Conservation (phyloP, 176 grass and related monocot genomes). For the Eragrostis nindensis region DNA sequence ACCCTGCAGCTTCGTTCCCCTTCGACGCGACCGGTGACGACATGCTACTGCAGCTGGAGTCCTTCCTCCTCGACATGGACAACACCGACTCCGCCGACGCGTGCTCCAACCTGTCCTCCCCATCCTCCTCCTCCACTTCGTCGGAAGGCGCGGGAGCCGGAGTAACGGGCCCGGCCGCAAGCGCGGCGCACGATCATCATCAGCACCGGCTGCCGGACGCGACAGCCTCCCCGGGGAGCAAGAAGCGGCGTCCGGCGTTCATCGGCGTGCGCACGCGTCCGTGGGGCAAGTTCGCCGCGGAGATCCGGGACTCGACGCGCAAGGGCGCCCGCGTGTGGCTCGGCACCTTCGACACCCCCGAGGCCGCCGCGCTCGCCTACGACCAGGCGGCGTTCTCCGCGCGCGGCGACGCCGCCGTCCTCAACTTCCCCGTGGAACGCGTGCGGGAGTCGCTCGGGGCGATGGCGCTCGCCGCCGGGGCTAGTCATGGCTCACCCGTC, state of each 20-base stretch:
- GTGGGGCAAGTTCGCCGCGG: slow-evolving; percentile 59
- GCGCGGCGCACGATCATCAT: too few relatives aligned
- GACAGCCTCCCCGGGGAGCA: too few relatives aligned
- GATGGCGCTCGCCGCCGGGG: slow-evolving; percentile 35
- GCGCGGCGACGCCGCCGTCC: neutral
- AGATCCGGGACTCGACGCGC: slow-evolving; percentile 62
- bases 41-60: neutral
- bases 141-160: neutral
- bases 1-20: neutral
- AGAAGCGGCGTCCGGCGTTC: too few relatives aligned
- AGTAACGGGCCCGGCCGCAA: neutral
- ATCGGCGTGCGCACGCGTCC: too few relatives aligned
- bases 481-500: slow-evolving; percentile 50
- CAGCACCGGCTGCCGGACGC: too few relatives aligned
- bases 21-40: neutral
- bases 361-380: slow-evolving; percentile 69
- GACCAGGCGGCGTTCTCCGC: slow-evolving; percentile 53
- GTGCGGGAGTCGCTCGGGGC: slow-evolving; percentile 70
- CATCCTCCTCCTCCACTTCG: neutral
- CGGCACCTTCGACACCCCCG: slow-evolving; percentile 72
- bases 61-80: neutral
- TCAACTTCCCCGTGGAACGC: slow-evolving; percentile 49
- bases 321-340: slow-evolving; percentile 70
- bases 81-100: neutral
- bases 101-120: neutral